These are phyloP conservation scores for Hirsutella thompsonii DNA, from an alignment of 2,329 filamentous ascomycete genomes.

Conservation along the genomic window DNA sequence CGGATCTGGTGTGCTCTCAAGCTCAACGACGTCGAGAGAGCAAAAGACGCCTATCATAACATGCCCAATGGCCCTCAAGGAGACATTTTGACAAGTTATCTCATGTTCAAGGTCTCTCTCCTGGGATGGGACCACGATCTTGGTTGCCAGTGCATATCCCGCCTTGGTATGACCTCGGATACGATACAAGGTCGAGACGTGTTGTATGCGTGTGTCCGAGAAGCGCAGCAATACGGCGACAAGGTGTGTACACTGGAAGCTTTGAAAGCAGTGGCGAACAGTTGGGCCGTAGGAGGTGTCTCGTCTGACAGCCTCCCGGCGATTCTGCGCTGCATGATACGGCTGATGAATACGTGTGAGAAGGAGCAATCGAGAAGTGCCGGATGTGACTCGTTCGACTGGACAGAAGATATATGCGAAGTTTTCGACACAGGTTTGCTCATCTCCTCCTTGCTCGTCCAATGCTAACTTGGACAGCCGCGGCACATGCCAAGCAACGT, in stretches of 20 bases:
- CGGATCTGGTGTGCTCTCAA: constrained; percentile 57
- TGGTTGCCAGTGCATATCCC: constrained; percentile 51
- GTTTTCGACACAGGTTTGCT: constrained; percentile 34
- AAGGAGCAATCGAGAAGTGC: constrained; percentile 14
- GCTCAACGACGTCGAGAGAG: constrained; percentile 15
- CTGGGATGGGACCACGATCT: constrained; percentile 40
- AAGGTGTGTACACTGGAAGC: constrained; percentile 37
- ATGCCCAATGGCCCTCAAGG: constrained; percentile 46
- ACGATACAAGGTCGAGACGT: constrained; percentile 41
- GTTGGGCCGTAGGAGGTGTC: constrained; percentile 8
- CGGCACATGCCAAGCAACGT: constrained; percentile 16
- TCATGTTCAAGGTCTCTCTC: constrained; percentile 64
- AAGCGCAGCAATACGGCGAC: constrained; percentile 56
- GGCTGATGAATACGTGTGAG: constrained; percentile 30
- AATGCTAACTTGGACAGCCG: constrained; percentile 10
- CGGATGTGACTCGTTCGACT: background rate
- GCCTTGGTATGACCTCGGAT: constrained; percentile 37
- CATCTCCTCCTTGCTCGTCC: constrained; percentile 2
- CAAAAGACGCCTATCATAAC: constrained; percentile 29
- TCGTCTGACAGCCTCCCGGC: constrained; percentile 19
- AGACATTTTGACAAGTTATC: constrained; percentile 55
- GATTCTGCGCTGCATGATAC: constrained; percentile 36
- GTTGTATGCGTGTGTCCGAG: constrained; percentile 68
- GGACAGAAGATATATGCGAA: constrained; percentile 38
- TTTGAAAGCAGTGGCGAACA: constrained; percentile 19